Conservation (phyloP, 2,329 filamentous ascomycete species). For the Verticillium dahliae region DNA sequence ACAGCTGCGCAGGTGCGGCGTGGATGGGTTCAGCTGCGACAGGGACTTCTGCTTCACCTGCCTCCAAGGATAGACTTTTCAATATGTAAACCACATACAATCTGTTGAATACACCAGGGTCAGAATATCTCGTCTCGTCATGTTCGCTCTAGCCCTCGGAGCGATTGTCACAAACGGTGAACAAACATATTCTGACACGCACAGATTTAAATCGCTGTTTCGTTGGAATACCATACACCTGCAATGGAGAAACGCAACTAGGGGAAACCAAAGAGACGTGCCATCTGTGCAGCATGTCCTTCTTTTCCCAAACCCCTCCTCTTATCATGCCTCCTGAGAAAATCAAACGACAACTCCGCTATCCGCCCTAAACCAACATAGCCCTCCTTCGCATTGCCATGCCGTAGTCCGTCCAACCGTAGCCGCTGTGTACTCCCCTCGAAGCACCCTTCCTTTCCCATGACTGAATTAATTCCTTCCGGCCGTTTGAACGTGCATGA, state of each 20-base stretch:
- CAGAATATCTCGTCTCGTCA: too few relatives aligned
- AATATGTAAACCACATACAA: too few relatives aligned
- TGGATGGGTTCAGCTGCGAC: constrained; percentile 48
- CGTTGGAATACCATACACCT: background rate
- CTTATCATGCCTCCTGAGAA: background rate
- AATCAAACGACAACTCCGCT: background rate
- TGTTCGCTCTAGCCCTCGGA: background rate
- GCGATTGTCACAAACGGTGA: background rate
- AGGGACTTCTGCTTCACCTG: constrained; percentile 56
- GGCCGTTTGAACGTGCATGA: background rate
- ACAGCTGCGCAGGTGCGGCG: constrained; percentile 43
- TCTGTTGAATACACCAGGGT: too few relatives aligned
- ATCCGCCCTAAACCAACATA: background rate
- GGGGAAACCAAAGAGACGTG: background rate
- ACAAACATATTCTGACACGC: background rate
- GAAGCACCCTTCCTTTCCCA: background rate
- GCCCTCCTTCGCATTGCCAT: background rate
- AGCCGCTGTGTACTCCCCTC: background rate
- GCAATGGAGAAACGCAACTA: background rate
- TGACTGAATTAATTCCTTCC: background rate
- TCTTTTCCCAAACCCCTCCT: background rate
- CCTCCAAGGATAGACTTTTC: constrained; percentile 21
- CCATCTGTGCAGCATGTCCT: background rate
- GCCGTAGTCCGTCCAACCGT: background rate
- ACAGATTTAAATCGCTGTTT: background rate